Evolutionary conservation across 257 asterid genomes (phyloP).

Genomic region (Eucommia ulmoides): DNA sequence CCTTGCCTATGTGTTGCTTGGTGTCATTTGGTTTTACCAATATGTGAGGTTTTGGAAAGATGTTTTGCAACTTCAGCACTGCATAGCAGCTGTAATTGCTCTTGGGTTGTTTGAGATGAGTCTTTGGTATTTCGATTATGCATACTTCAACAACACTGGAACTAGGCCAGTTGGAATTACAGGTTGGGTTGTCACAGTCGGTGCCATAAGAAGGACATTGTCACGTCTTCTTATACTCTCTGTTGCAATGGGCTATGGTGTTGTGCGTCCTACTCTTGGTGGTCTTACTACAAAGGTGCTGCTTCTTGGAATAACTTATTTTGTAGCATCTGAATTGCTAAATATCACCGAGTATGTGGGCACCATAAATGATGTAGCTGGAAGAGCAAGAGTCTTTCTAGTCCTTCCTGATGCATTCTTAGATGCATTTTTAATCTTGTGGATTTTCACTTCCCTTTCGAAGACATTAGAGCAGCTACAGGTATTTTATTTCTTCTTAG

Average conservation of each 20-base stretch:
- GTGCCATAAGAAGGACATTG: slow-evolving; percentile 62
- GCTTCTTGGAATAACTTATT: slow-evolving; percentile 70
- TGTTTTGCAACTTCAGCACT: slow-evolving; percentile 78
- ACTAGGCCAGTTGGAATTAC: slow-evolving; percentile 85
- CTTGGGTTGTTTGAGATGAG: slow-evolving; percentile 90
- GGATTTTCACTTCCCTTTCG: slow-evolving; percentile 97
- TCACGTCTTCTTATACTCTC: slow-evolving; percentile 84
- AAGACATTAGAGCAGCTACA: slow-evolving; percentile 88
- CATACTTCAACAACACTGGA: slow-evolving; percentile 81
- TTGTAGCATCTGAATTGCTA: slow-evolving; percentile 76
- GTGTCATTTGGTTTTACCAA: slow-evolving; percentile 79
- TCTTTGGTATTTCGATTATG: slow-evolving; percentile 87
- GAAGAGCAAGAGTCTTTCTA: slow-evolving; percentile 68
- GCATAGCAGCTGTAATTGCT: slow-evolving; percentile 77
- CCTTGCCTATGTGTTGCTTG: slow-evolving; percentile 50
- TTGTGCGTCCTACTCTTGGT: slow-evolving; percentile 95
- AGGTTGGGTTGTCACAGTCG: slow-evolving; percentile 84
- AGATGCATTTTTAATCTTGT: slow-evolving; percentile 85
- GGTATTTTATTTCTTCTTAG: too few species aligned
- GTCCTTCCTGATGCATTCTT: slow-evolving; percentile 86
- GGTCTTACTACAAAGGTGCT: slow-evolving; percentile 90
- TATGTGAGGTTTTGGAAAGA: slow-evolving; percentile 73
- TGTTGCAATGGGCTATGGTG: slow-evolving; percentile 97
- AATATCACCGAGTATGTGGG: slow-evolving; percentile 87
- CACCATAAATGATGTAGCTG: slow-evolving; percentile 83